Base-by-base conservation (phyloP, 208 protist genomes). In the Crithidia expoeki region DNA sequence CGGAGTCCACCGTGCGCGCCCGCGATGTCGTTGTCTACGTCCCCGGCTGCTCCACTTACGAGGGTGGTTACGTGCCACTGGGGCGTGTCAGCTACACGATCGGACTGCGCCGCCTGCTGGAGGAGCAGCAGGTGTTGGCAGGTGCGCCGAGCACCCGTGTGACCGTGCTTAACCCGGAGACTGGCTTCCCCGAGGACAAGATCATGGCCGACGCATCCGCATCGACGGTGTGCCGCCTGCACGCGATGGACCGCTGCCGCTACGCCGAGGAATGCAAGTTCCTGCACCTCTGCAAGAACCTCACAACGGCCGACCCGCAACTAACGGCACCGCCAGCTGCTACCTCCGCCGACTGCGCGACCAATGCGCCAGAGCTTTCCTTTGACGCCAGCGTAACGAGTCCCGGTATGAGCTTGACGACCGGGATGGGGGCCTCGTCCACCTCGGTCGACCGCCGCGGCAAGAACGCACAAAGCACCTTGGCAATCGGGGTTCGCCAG, bases 221-320 rank as follows among this genome's bases (percentile, higher is more conserved):
- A 17, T 42, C 66, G 12, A 83, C 77, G 11, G 66, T 92, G 57
- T 92, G 89, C 79, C 86, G 86, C 63, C 74, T 92, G 52, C 86
- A 94, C 74, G 81, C 80, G 23, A 74, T 83, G 46, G 81, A 79
- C 36, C 79, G 87, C n/a, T 95, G 90, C 75, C 86, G 86, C 53
- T 95, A 92, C 79, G 86, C 84, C 30, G 86, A 85, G 30, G 87
- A 95, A 58, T 95, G 90, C 65, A 91, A 90, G 74, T 95, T 92
- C 42, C 69, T 95, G 44, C 90, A 95, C 72, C 74, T 95, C 11
- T 95, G 90, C 80, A 84, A 88, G 42, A 68, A 91, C 17, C 80
- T 90, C 28, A 80, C 70, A 40, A 32, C 25, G 21, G 67, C 42
- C 36, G 68, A 86, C 59, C 72, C 82, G 2, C 49, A 74, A 16